Evolutionary conservation across 208 protist genomes (phyloP).

Genomic region (Herpetomonas tarakana): DNA sequence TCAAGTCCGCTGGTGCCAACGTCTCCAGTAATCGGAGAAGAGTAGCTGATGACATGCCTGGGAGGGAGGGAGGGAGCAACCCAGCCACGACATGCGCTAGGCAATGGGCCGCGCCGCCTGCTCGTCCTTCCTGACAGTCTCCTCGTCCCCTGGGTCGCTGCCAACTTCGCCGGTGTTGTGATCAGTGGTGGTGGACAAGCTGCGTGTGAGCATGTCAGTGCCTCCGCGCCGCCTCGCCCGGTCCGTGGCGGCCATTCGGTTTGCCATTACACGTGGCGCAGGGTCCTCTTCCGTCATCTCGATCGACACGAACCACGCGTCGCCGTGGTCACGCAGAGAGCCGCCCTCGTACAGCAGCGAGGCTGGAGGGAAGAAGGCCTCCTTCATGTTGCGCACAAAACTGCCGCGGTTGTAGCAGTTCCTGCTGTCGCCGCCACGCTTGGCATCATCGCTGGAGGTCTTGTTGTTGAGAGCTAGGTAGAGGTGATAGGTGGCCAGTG

Average conservation of each 20-base stretch:
- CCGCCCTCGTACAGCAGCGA: not conserved
- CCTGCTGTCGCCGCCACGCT: conserved; percentile 15
- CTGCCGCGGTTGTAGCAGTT: conserved; percentile 64
- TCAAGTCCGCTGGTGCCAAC: no score
- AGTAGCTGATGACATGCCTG: no score
- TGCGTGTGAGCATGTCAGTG: not conserved
- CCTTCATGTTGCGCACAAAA: conserved; percentile 34
- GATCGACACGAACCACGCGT: not conserved
- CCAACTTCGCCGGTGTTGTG: not conserved
- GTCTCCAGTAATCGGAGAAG: no score
- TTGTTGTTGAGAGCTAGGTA: conserved; percentile 66
- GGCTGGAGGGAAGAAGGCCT: conserved; percentile 24
- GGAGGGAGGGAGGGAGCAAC: no score
- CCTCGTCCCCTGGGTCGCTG: not conserved
- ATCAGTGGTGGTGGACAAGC: not conserved
- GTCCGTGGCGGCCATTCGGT: not conserved
- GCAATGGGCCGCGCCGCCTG: no score
- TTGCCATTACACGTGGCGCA: not conserved
- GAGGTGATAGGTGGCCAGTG: conserved; percentile 55
- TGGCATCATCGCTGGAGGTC: conserved; percentile 52
- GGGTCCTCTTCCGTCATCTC: not conserved
- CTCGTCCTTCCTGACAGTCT: no score
- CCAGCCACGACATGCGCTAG: no score
- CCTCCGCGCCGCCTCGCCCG: not conserved
- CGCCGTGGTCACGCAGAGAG: not conserved